Conservation (phyloP, 2,329 filamentous ascomycete genomes). For the Metarhizium guizhouense region DNA sequence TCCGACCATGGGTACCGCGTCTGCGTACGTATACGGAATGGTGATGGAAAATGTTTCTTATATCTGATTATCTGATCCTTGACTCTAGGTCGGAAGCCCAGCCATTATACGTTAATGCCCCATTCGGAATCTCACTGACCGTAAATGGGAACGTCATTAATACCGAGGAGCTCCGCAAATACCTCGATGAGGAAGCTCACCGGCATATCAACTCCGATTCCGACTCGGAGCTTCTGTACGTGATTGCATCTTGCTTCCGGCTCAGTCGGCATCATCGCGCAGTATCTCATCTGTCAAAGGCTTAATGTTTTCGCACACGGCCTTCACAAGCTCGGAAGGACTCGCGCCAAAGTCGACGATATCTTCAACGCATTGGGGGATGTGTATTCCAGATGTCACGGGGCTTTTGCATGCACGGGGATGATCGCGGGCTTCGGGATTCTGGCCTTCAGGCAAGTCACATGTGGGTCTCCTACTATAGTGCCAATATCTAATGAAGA, state of each 20-base stretch:
- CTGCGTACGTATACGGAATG: slow-evolving; percentile 21
- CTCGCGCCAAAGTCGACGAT: slow-evolving; percentile 69
- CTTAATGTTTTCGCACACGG: slow-evolving; percentile 83
- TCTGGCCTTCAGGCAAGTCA: slow-evolving; percentile 55
- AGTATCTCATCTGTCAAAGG: slow-evolving; percentile 11
- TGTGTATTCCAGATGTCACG: slow-evolving; percentile 65
- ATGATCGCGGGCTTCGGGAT: slow-evolving; percentile 78
- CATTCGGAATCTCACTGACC: slow-evolving; percentile 72
- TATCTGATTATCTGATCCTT: background rate
- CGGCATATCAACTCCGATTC: slow-evolving; percentile 86
- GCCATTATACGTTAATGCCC: slow-evolving; percentile 80
- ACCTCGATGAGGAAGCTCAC: slow-evolving; percentile 69
- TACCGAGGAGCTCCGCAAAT: slow-evolving; percentile 57
- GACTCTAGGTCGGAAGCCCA: slow-evolving; percentile 68
- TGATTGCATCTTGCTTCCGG: background rate
- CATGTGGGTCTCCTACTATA: background rate
- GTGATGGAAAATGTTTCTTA: background rate
- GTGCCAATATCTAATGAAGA: background rate
- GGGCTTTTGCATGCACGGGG: slow-evolving; percentile 71
- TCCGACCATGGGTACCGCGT: slow-evolving; percentile 76
- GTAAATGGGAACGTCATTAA: slow-evolving; percentile 89
- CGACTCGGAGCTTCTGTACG: slow-evolving; percentile 54
- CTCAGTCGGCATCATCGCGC: background rate
- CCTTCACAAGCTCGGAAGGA: slow-evolving; percentile 71
- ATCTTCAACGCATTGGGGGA: slow-evolving; percentile 62